Percentiles rank a stretch among this genome's conserved stretches.
These are phyloP conservation scores for Adiantum capillusveneris DNA, from an alignment of 75 land plant species.

Conservation along the genomic window DNA sequence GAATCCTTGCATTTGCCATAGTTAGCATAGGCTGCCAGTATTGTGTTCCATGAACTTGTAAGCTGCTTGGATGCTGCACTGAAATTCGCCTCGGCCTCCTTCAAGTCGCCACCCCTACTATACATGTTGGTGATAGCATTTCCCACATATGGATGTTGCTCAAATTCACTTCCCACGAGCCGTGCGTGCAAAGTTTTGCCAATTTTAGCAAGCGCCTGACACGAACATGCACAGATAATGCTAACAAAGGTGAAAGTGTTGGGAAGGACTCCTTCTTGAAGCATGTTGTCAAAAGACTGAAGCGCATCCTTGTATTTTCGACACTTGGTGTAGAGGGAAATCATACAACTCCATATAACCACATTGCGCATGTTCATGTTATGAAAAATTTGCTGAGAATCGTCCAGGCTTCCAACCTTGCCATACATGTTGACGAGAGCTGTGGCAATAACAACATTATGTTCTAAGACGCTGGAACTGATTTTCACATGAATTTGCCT, in stretches of 20 bases:
- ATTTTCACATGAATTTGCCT: too few species aligned
- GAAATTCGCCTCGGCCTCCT: constrained; percentile 25
- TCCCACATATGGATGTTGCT: constrained; percentile 12
- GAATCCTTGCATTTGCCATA: constrained; percentile 63
- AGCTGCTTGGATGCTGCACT: constrained; percentile 19
- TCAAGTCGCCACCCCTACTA: constrained; percentile 37
- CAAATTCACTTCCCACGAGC: constrained; percentile 26
- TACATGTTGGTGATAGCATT: constrained; percentile 43
- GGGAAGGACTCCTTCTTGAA: constrained; percentile 14
- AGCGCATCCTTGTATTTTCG: background rate
- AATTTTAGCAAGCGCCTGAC: constrained; percentile 9
- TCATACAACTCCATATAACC: constrained; percentile 7
- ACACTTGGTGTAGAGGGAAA: background rate
- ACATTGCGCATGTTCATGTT: constrained; percentile 4
- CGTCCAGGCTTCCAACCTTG: constrained; percentile 16
- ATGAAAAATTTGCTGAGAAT: constrained; percentile 15
- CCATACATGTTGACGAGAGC: constrained; percentile 27
- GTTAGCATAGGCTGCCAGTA: constrained; percentile 68
- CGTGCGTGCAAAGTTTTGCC: constrained; percentile 29
- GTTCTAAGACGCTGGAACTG: background rate
- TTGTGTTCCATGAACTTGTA: constrained; percentile 73
- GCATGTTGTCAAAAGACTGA: constrained; percentile 14
- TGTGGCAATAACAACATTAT: background rate
- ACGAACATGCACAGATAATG: constrained; percentile 15
- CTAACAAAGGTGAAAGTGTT: constrained; percentile 16